Evolutionary conservation across 495 filamentous ascomycete species (phyloP).

Genomic region (Astrocystis sublimbata): DNA sequence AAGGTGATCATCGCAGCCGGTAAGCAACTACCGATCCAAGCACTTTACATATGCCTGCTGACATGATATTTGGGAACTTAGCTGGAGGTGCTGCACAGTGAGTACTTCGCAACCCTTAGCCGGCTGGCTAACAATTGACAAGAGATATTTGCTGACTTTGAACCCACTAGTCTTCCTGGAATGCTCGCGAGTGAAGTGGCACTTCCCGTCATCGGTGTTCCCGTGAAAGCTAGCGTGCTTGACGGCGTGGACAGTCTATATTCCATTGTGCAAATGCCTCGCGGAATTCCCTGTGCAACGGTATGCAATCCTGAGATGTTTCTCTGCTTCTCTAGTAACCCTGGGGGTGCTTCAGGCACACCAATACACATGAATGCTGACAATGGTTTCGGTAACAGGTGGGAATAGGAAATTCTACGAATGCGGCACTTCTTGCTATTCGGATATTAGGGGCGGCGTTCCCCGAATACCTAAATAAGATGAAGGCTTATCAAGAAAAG

Average conservation of each 20-base stretch:
- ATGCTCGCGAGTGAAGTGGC: constrained; percentile 85
- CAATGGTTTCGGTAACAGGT: constrained; percentile 50
- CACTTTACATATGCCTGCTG: neutral
- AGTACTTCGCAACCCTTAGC: neutral
- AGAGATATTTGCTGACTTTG: neutral
- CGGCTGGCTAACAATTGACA: neutral
- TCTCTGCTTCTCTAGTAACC: neutral
- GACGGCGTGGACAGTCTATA: constrained; percentile 89
- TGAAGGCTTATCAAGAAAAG: constrained; percentile 64
- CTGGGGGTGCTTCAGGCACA: neutral
- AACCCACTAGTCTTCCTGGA: constrained; percentile 32
- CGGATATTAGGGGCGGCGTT: constrained; percentile 76
- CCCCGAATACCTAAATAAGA: constrained; percentile 56
- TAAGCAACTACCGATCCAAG: constrained; percentile 10
- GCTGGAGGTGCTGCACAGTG: constrained; percentile 20
- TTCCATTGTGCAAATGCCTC: constrained; percentile 92
- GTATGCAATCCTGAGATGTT: neutral
- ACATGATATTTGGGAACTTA: neutral
- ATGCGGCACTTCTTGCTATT: constrained; percentile 86
- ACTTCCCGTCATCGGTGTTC: constrained; percentile 92
- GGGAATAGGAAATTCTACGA: constrained; percentile 89
- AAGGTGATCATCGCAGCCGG: constrained; percentile 89
- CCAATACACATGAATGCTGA: neutral
- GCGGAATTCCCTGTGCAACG: constrained; percentile 46
- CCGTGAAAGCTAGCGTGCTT: constrained; percentile 80